Evolutionary conservation across 2,329 filamentous ascomycete genomes (phyloP).

Genomic region (Colletotrichum sp.): DNA sequence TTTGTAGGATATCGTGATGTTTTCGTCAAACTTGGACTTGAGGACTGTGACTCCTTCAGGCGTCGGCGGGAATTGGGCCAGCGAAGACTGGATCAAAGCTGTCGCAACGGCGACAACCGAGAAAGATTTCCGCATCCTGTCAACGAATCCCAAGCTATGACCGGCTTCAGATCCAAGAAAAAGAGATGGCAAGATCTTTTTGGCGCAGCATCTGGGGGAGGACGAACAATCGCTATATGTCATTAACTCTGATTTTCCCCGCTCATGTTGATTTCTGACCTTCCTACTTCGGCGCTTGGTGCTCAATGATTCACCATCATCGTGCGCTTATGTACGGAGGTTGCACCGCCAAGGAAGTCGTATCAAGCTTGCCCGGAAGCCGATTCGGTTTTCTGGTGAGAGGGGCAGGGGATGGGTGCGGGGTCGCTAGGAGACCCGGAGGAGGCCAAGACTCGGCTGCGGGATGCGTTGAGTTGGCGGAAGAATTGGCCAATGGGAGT

Average conservation of each 20-base stretch:
- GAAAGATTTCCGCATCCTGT: not conserved
- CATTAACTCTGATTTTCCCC: not conserved
- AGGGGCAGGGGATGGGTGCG: not conserved
- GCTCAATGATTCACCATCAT: not conserved
- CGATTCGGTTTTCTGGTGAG: not conserved
- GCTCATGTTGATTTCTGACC: not conserved
- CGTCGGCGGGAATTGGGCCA: conserved; percentile 27
- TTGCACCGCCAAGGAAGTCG: conserved; percentile 2
- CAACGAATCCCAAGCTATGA: too few species aligned
- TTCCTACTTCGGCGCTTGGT: conserved; percentile 7
- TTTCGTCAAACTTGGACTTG: conserved; percentile 59
- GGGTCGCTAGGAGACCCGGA: not conserved
- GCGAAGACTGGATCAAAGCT: conserved; percentile 31
- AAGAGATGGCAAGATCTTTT: not conserved
- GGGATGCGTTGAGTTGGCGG: not conserved
- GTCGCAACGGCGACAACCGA: not conserved
- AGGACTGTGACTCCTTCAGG: conserved; percentile 46
- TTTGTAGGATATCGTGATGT: conserved; percentile 66
- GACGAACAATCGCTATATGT: not conserved
- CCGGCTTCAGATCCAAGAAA: not conserved
- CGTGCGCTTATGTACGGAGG: not conserved
- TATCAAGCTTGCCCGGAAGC: not conserved
- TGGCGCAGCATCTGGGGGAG: not conserved
- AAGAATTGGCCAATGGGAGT: not conserved
- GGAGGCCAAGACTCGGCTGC: not conserved